Evolutionary conservation across 208 protist species (phyloP), one percentile per base, ranked within the genome.

Genomic region (Balamuthia mandrillaris): DNA sequence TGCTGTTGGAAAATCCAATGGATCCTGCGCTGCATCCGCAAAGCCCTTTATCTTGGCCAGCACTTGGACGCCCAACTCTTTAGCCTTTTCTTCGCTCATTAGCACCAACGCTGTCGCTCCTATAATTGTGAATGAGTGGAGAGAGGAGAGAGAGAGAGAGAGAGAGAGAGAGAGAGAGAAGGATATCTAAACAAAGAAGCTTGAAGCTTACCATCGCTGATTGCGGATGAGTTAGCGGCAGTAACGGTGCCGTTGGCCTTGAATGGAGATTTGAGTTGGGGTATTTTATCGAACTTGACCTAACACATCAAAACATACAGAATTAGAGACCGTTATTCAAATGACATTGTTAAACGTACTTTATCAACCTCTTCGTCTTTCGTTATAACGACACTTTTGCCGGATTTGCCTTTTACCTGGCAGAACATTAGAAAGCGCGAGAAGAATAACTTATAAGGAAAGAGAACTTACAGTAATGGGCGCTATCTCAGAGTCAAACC

Each of bases 141-240:
- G n/a, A n/a, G n/a, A n/a, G n/a, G n/a, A n/a, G n/a, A n/a, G n/a
- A n/a, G n/a, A n/a, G n/a, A n/a, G n/a, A n/a, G n/a, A n/a, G n/a
- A n/a, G n/a, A n/a, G n/a, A n/a, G n/a, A n/a, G n/a, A n/a, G n/a
- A n/a, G n/a, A n/a, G n/a, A n/a, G n/a, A n/a, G n/a, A n/a, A n/a
- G n/a, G n/a, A n/a, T n/a, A n/a, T n/a, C n/a, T n/a, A n/a, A n/a
- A n/a, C n/a, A n/a, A n/a, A n/a, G n/a, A n/a, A n/a, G n/a, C n/a
- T n/a, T n/a, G n/a, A n/a, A n/a, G n/a, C n/a, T n/a, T n/a, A n/a
- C 93, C 96, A 85, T 98, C 96, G 89, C 94, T 96, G 41, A 98
- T 75, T 49, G 86, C 92, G 79, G 91, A 95, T 51, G 95, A 81
- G 90, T 97, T 98, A 42, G 93, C 96, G 29, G 94, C 91, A 52